Evolutionary conservation across 2,329 filamentous ascomycete genomes (phyloP).

Genomic region (Cercospora sesami): DNA sequence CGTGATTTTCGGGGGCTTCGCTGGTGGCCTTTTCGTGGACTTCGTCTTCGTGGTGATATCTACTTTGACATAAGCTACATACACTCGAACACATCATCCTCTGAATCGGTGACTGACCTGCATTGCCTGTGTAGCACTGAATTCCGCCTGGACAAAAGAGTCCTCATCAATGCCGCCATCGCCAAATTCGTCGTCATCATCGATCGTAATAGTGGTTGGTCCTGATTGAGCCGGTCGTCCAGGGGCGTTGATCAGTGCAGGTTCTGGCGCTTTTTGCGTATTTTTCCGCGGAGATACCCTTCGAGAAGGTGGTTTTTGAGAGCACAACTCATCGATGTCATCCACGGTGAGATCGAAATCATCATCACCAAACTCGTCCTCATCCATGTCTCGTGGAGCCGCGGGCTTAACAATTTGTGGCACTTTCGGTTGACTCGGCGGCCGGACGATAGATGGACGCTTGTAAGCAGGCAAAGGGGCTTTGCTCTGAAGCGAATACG

Average conservation of each 20-base stretch:
- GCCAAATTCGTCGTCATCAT: slow-evolving; percentile 70
- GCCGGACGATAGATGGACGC: slow-evolving; percentile 33
- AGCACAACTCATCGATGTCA: slow-evolving; percentile 59
- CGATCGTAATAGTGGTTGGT: slow-evolving; percentile 11
- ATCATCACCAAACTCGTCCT: slow-evolving; percentile 51
- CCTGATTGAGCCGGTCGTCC: slow-evolving; percentile 3
- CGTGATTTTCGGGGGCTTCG: slow-evolving; percentile 20
- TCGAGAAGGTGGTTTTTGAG: slow-evolving; percentile 34
- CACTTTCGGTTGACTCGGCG: slow-evolving; percentile 26
- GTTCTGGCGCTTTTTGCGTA: slow-evolving; percentile 22
- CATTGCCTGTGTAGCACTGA: slow-evolving; percentile 69
- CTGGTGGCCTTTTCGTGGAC: slow-evolving; percentile 23
- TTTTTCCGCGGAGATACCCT: slow-evolving; percentile 4
- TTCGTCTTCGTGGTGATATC: slow-evolving; percentile 31
- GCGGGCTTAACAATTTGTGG: slow-evolving; percentile 14
- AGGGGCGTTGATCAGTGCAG: neutral
- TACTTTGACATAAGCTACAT: slow-evolving; percentile 40
- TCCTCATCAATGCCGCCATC: slow-evolving; percentile 72
- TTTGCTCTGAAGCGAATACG: slow-evolving; percentile 37
- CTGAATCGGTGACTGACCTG: slow-evolving; percentile 40
- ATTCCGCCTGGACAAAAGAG: slow-evolving; percentile 63
- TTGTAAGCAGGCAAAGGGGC: slow-evolving; percentile 38
- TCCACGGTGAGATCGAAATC: slow-evolving; percentile 54
- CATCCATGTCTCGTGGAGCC: slow-evolving; percentile 11
- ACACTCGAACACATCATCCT: slow-evolving; percentile 26